Conservation (phyloP, 257 asterid species). For the Euphrasia confusa region DNA sequence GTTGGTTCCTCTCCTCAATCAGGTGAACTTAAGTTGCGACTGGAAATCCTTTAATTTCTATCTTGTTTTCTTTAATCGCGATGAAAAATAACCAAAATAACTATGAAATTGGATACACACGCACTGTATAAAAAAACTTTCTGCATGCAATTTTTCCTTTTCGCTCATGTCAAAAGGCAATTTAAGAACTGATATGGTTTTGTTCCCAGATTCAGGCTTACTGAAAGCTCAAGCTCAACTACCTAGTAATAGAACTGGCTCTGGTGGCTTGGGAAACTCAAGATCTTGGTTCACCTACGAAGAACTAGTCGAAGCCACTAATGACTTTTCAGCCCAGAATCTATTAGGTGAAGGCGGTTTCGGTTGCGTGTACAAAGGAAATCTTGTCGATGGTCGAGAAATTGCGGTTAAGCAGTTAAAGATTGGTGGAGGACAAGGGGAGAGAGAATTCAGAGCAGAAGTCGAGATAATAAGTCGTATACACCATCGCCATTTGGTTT, state of each 20-base stretch:
- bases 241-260: conserved; percentile 36
- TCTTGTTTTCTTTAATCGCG: background rate
- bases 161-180: background rate
- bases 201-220: conserved; percentile 54
- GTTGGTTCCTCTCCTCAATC: conserved; percentile 43
- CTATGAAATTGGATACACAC: too few species aligned
- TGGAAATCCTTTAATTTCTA: background rate
- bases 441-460: conserved; percentile 91
- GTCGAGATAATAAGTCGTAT: conserved; percentile 89
- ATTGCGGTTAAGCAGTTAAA: conserved; percentile 90
- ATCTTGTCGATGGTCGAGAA: conserved; percentile 62
- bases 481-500: conserved; percentile 96
- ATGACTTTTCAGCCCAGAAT: conserved; percentile 64
- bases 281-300: conserved; percentile 68
- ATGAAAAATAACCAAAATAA: too few species aligned
- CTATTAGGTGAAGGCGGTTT: conserved; percentile 92
- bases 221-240: conserved; percentile 47
- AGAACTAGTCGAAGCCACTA: conserved; percentile 66
- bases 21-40: conserved; percentile 34
- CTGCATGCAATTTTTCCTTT: background rate
- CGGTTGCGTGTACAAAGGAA: conserved; percentile 87
- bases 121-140: background rate
- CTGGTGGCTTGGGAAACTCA: conserved; percentile 68
- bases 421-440: conserved; percentile 82
- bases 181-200: conserved; percentile 21